Evolutionary conservation across 495 filamentous ascomycete genomes (phyloP).

Genomic region (Penicillium waksmanii): DNA sequence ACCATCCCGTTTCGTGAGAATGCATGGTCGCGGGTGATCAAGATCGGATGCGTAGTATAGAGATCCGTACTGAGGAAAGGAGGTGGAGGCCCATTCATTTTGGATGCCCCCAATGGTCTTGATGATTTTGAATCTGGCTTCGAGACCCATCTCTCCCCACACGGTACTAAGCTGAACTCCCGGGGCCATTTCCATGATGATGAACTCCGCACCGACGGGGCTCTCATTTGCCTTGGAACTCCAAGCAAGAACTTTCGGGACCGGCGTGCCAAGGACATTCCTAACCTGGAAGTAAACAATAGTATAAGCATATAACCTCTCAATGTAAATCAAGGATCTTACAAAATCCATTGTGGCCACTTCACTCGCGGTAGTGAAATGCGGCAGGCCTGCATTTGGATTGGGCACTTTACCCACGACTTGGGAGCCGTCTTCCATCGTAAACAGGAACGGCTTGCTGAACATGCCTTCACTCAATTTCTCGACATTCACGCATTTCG

Average conservation of each 20-base stretch:
- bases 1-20: not conserved
- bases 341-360: slow-evolving; percentile 51
- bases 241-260: not conserved
- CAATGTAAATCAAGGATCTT: slow-evolving; percentile 7
- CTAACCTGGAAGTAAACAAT: not conserved
- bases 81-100: slow-evolving; percentile 28
- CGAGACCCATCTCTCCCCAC: slow-evolving; percentile 31
- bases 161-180: slow-evolving; percentile 37
- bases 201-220: slow-evolving; percentile 41
- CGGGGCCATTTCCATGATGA: slow-evolving; percentile 43
- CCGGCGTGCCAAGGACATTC: not conserved
- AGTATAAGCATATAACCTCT: too few relatives aligned
- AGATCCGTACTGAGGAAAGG: slow-evolving; percentile 6
- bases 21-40: not conserved
- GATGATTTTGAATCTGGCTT: slow-evolving; percentile 35
- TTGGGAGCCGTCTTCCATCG: slow-evolving; percentile 46
- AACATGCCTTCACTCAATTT: slow-evolving; percentile 13
- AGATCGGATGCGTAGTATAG: slow-evolving; percentile 10
- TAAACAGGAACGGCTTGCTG: slow-evolving; percentile 45
- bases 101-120: slow-evolving; percentile 32
- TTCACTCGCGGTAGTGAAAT: slow-evolving; percentile 42
- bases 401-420: slow-evolving; percentile 42
- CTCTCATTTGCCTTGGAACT: slow-evolving; percentile 13
- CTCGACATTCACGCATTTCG: not conserved
- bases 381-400: slow-evolving; percentile 31